These are phyloP conservation scores for Bidens hawaiensis DNA, from an alignment of 140 eudicot species.

Conservation along the genomic window DNA sequence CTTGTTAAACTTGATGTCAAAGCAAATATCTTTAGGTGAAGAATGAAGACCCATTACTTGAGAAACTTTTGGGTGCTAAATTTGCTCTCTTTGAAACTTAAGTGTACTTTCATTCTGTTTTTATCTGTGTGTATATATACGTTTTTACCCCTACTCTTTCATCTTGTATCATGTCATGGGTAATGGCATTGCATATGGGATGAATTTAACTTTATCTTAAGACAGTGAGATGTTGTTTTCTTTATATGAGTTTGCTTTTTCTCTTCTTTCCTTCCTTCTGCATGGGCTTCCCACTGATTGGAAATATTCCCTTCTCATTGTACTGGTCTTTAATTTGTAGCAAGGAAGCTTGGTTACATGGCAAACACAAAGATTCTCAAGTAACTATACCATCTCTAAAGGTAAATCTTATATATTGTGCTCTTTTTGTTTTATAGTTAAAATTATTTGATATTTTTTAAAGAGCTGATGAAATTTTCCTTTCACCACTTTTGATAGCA, in stretches of 20 bases:
- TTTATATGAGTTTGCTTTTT: slow-evolving; percentile 36
- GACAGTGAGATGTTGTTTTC: slow-evolving; percentile 47
- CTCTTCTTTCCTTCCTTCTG: slow-evolving; percentile 39
- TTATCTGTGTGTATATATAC: slow-evolving; percentile 5
- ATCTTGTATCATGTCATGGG: slow-evolving; percentile 24
- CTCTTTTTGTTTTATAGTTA: slow-evolving; percentile 13
- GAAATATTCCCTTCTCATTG: slow-evolving; percentile 45
- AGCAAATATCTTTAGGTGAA: slow-evolving; percentile 38
- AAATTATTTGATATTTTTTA: neutral
- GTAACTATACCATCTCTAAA: slow-evolving; percentile 53
- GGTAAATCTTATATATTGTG: slow-evolving; percentile 38
- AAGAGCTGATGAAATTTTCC: slow-evolving; percentile 5
- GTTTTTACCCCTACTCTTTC: slow-evolving; percentile 27
- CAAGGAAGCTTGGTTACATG: slow-evolving; percentile 98
- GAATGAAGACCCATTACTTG: slow-evolving; percentile 26
- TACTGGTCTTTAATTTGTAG: slow-evolving; percentile 39
- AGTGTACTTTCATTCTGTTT: slow-evolving; percentile 23
- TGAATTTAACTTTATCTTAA: slow-evolving; percentile 52
- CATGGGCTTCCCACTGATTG: slow-evolving; percentile 51
- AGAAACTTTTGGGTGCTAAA: slow-evolving; percentile 40
- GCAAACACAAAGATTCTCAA: slow-evolving; percentile 57
- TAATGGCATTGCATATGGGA: slow-evolving; percentile 69
- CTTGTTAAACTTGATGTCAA: slow-evolving; percentile 38
- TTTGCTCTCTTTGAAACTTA: slow-evolving; percentile 38
- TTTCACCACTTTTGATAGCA: slow-evolving; percentile 34